Percentiles rank a stretch among this genome's conserved stretches.
Evolutionary conservation across 208 protist species (phyloP).

Genomic region (Trypanosoma lewisi): DNA sequence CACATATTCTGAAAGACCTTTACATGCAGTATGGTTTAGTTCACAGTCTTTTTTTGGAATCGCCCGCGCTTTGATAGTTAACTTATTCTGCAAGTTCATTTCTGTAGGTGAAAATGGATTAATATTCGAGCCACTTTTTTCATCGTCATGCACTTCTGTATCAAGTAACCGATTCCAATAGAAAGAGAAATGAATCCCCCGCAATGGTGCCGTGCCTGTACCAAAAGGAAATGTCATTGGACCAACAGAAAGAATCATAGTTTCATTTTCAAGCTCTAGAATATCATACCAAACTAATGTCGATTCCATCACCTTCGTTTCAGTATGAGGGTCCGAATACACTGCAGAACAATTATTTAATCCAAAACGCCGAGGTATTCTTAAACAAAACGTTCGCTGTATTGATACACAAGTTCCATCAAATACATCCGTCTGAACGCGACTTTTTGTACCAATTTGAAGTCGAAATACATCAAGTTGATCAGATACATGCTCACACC

Average conservation of each 20-base stretch:
- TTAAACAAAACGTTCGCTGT: conserved; percentile 50
- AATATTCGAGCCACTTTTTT: conserved; percentile 25
- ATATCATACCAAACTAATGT: conserved; percentile 47
- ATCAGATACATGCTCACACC: conserved; percentile 43
- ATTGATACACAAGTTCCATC: conserved; percentile 68
- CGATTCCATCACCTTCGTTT: not conserved
- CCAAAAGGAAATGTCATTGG: conserved; percentile 60
- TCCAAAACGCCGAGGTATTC: conserved; percentile 54
- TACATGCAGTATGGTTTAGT: conserved; percentile 36
- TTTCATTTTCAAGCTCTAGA: conserved; percentile 55
- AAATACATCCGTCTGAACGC: conserved; percentile 44
- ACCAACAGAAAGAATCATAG: conserved; percentile 34
- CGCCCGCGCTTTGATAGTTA: conserved; percentile 35
- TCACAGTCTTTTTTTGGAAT: conserved; percentile 43
- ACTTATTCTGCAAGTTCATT: conserved; percentile 38
- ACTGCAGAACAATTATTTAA: conserved; percentile 9
- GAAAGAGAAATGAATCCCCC: conserved; percentile 54
- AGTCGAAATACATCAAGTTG: conserved; percentile 74
- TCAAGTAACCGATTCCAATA: conserved; percentile 74
- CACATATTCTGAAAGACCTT: conserved; percentile 20
- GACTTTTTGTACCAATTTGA: conserved; percentile 66
- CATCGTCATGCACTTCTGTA: conserved; percentile 52
- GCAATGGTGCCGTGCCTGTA: conserved; percentile 44
- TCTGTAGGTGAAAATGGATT: conserved; percentile 35
- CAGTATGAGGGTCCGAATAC: not conserved